Conservation (phyloP, 2,329 filamentous ascomycete species). For the Beauveria rudraprayagi region DNA sequence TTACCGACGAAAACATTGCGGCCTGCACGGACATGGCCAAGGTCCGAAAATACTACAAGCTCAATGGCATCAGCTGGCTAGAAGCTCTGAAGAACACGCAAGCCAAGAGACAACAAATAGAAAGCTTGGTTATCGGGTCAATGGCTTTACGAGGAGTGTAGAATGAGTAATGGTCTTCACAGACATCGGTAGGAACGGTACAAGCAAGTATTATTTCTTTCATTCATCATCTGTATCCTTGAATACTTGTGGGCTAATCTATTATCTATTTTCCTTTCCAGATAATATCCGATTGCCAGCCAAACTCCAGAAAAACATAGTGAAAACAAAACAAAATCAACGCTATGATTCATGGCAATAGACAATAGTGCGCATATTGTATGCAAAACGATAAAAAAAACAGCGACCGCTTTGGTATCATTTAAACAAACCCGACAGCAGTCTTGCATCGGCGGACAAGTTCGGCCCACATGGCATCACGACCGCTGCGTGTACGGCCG, state of each 20-base stretch:
- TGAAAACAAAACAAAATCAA: constrained; percentile 5
- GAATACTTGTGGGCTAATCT: constrained; percentile 7
- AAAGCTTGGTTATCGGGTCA: constrained; percentile 61
- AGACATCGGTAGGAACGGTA: not conserved
- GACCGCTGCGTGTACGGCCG: constrained; percentile 51
- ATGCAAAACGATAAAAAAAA: not conserved
- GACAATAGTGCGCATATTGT: constrained; percentile 4
- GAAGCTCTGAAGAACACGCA: constrained; percentile 31
- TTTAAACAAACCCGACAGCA: constrained; percentile 29
- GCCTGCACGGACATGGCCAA: constrained; percentile 55
- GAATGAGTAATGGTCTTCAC: not conserved
- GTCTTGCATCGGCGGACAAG: constrained; percentile 46
- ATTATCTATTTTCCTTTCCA: constrained; percentile 8
- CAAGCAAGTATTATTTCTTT: constrained; percentile 7
- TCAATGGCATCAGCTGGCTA: constrained; percentile 53
- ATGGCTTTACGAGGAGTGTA: constrained; percentile 55
- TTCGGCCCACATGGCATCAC: constrained; percentile 56
- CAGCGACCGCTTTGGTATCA: constrained; percentile 11
- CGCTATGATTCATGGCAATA: constrained; percentile 12
- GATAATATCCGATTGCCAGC: not conserved
- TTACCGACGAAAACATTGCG: constrained; percentile 56
- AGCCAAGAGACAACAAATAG: constrained; percentile 47
- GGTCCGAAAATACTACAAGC: constrained; percentile 80
- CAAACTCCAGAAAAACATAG: constrained; percentile 5
- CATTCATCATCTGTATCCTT: constrained; percentile 9